Conservation (phyloP, 306 rosid species). For the Vachellia collinsii region DNA sequence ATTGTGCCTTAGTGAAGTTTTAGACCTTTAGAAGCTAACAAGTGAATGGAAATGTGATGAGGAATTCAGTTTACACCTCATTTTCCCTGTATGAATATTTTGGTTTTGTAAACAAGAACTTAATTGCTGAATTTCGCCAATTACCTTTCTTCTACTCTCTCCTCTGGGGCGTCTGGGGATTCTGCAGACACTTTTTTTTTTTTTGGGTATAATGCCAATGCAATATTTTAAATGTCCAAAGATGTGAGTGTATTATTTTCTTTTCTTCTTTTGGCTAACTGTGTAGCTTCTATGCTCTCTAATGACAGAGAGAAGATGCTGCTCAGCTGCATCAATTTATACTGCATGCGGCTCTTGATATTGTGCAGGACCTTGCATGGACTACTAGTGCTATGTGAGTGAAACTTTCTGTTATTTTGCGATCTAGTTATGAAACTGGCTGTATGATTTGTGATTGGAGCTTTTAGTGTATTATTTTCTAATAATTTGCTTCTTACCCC, state of each 20-base stretch:
- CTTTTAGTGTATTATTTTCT: slow-evolving; percentile 24
- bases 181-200: neutral
- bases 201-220: neutral
- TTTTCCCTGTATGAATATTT: neutral
- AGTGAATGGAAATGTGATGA: slow-evolving; percentile 20
- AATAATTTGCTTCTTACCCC: slow-evolving; percentile 12
- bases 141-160: neutral
- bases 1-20: slow-evolving; percentile 21
- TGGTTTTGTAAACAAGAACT: slow-evolving; percentile 16
- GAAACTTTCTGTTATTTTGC: neutral
- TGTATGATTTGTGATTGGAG: slow-evolving; percentile 1
- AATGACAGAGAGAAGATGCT: slow-evolving; percentile 88
- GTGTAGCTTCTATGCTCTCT: slow-evolving; percentile 29
- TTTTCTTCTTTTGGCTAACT: neutral
- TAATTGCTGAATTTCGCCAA: neutral
- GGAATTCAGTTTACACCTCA: neutral
- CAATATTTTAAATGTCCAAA: neutral
- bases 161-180: neutral
- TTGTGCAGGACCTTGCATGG: slow-evolving; percentile 99
- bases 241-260: neutral
- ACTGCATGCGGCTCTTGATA: slow-evolving; percentile 91
- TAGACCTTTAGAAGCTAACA: slow-evolving; percentile 4
- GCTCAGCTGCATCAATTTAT: slow-evolving; percentile 97
- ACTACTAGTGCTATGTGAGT: slow-evolving; percentile 97
- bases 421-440: neutral